Conservation (phyloP, 306 rosid genomes). For the Purshia tridentata region DNA sequence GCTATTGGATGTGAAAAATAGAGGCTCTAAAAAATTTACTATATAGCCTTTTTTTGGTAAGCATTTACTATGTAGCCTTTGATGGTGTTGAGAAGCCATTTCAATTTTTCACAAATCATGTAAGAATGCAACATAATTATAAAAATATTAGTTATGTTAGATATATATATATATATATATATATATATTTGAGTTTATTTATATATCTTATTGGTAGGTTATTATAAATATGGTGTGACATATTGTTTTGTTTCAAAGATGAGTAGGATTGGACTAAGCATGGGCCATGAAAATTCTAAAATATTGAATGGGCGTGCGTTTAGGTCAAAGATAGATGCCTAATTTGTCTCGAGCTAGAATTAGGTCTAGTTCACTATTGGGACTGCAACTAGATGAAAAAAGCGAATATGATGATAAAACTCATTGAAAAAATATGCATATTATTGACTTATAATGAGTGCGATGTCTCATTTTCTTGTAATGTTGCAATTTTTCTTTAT, state of each 20-base stretch:
- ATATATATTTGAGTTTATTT: too few relatives aligned
- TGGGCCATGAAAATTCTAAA: background rate
- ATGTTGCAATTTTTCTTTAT: background rate
- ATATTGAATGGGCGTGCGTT: background rate
- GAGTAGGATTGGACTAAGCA: slow-evolving; percentile 20
- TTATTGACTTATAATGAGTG: background rate
- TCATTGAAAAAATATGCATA: too few relatives aligned
- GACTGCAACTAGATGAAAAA: background rate
- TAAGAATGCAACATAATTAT: background rate
- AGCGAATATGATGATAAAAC: background rate
- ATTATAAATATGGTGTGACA: background rate
- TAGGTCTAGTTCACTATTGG: background rate
- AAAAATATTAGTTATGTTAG: background rate
- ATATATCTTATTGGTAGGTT: background rate
- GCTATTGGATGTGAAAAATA: background rate
- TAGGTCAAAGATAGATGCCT: slow-evolving; percentile 12
- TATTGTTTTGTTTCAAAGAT: background rate
- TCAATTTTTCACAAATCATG: background rate
- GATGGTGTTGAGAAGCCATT: slow-evolving; percentile 17
- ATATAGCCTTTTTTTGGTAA: slow-evolving; percentile 16
- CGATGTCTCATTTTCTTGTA: background rate
- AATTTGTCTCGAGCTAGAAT: background rate
- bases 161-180: too few relatives aligned
- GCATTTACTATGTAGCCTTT: slow-evolving; percentile 4
- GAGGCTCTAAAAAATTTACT: background rate